Evolutionary conservation across 306 rosid species (phyloP).

Genomic region (Vigna mungo): DNA sequence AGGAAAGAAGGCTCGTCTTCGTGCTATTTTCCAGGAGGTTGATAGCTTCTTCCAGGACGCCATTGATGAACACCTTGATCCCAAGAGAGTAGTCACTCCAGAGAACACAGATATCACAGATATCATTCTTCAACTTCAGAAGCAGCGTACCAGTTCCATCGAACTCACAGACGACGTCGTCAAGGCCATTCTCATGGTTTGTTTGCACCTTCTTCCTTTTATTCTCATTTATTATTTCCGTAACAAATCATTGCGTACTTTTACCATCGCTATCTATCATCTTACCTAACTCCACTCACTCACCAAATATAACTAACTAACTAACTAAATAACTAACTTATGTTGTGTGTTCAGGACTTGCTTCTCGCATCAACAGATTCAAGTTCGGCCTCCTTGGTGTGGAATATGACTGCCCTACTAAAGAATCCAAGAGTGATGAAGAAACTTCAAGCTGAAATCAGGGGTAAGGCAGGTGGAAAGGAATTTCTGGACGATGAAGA

Average conservation of each 20-base stretch:
- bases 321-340: no score
- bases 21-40: conserved; percentile 39
- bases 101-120: background rate
- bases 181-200: conserved; percentile 28
- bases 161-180: conserved; percentile 22
- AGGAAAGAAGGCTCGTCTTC: background rate
- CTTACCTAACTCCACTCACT: no score
- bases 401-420: conserved; percentile 23
- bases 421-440: conserved; percentile 32
- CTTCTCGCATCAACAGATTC: conserved; percentile 27
- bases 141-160: background rate
- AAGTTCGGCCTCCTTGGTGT: background rate
- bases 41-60: conserved; percentile 47
- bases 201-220: background rate
- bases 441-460: conserved; percentile 15
- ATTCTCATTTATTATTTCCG: background rate
- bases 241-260: no score
- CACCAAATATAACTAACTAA: no score
- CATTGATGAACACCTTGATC: conserved; percentile 36
- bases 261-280: no score
- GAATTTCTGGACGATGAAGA: conserved; percentile 22
- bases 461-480: background rate
- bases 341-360: background rate
- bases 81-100: background rate
- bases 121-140: conserved; percentile 26